Base-by-base conservation (phyloP, 2,329 filamentous ascomycete genomes). In the Epichloe glyceriae region DNA sequence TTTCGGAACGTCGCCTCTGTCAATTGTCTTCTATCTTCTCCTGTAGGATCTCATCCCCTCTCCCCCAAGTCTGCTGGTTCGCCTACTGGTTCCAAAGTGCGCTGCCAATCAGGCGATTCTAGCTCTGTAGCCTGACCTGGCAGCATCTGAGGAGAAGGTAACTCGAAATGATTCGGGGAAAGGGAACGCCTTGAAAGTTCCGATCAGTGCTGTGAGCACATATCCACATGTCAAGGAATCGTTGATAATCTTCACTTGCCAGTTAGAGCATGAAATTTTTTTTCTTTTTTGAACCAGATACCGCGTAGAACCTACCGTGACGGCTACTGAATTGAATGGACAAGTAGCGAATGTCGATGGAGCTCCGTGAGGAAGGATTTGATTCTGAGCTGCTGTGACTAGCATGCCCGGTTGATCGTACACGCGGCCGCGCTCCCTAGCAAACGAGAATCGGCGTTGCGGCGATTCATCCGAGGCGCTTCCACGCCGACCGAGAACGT, bases 251-350 rank as follows among this genome's bases (percentile, higher is more conserved):
- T 73, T 58, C 52, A 15, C 26, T 34, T 30, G 26, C 17, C 15
- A 22, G 45, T 51, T 38, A 51, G 49, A 26, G 15, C 11, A 15
- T 14, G 17, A 30, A n/a, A 4, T 30, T 34, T 19, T 20, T 12
- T 5, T 34, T 19, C 15, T 12, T 5, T n/a, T n/a, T 26, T 11
- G 5, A 41, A 12, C 8, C 11, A 7, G 15, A 12, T 17, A 0
- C 7, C 30, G 6, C n/a, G 30, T 12, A n/a, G 30, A 43, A 50
- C 63, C 60, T 62, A 75, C 73, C 73, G 56, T 72, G 67, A 30
- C 68, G 64, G 42, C 69, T 66, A 41, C 69, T 74, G 55, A 76
- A 76, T 49, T 76, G 73, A 42, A 76, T 68, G 5, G 70, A 70
- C 30, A 76, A 62, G 58, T 75, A 72, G 46, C 70, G 68, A 46